These are phyloP conservation scores for Paralagenidium karlingii DNA, from an alignment of 352 stramenopile genomes.

Conservation along the genomic window DNA sequence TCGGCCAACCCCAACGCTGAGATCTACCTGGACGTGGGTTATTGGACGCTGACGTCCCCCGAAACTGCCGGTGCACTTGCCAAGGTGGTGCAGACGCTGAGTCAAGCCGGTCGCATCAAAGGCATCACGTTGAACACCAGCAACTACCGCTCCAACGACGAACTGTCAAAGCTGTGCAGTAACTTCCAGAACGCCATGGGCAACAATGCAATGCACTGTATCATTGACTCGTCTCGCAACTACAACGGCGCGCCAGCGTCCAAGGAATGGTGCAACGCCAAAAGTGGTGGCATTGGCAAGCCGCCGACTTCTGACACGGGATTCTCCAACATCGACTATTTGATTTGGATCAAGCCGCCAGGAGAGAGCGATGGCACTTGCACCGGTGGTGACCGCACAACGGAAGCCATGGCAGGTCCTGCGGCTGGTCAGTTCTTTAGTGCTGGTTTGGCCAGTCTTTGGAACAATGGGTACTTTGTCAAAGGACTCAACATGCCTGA, in stretches of 20 bases:
- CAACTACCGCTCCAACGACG: conserved; percentile 47
- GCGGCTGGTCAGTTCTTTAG: conserved; percentile 39
- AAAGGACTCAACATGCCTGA: too few species aligned
- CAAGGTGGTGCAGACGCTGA: conserved; percentile 20
- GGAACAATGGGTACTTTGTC: conserved; percentile 63
- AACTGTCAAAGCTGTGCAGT: conserved; percentile 27
- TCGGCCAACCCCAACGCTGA: conserved; percentile 38
- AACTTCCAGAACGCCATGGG: conserved; percentile 25
- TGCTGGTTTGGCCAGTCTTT: conserved; percentile 34
- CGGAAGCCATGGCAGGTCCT: conserved; percentile 33
- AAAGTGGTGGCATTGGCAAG: conserved; percentile 32
- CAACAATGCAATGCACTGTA: conserved; percentile 16
- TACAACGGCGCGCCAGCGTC: conserved; percentile 15
- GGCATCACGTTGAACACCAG: conserved; percentile 61
- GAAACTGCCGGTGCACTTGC: conserved; percentile 13
- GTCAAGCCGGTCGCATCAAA: conserved; percentile 16
- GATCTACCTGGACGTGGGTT: conserved; percentile 45
- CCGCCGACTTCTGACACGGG: conserved; percentile 35
- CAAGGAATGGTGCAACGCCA: conserved; percentile 60
- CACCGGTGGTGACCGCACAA: conserved; percentile 17
- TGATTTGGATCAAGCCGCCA: conserved; percentile 51
- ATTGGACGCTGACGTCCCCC: conserved; percentile 30
- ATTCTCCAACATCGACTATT: conserved; percentile 40
- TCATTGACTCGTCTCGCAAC: conserved; percentile 58
- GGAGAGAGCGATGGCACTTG: conserved; percentile 55